Evolutionary conservation across 2,329 filamentous ascomycete genomes (phyloP).

Genomic region (Colletotrichum spinosum): DNA sequence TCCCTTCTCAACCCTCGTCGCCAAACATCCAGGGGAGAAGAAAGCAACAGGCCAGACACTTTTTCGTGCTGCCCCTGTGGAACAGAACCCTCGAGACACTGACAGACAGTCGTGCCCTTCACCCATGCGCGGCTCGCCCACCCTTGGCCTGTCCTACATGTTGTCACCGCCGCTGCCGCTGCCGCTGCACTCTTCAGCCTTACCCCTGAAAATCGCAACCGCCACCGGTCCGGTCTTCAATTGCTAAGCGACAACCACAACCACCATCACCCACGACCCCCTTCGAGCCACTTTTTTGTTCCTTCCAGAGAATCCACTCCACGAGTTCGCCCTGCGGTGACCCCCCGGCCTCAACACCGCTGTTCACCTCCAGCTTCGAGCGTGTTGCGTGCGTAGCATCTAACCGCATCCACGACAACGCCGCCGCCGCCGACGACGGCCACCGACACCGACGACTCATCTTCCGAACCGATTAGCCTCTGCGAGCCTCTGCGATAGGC

Average conservation of each 20-base stretch:
- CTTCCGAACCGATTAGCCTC: constrained; percentile 1
- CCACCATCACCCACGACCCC: not conserved
- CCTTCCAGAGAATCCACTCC: constrained; percentile 29
- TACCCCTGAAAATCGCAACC: constrained; percentile 37
- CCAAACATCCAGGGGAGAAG: not conserved
- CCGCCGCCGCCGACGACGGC: constrained; percentile 7
- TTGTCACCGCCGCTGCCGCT: constrained; percentile 28
- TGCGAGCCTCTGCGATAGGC: constrained; percentile 12
- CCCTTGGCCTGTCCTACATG: constrained; percentile 35
- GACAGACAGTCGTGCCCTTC: not conserved
- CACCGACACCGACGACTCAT: not conserved
- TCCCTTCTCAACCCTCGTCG: constrained; percentile 26
- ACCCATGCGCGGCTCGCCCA: constrained; percentile 31
- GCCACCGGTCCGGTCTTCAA: constrained; percentile 23
- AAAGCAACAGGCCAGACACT: constrained; percentile 5
- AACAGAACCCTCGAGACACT: not conserved
- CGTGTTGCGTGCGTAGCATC: constrained; percentile 7
- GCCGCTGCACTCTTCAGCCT: constrained; percentile 29
- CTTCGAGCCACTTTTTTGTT: constrained; percentile 35
- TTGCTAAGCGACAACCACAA: constrained; percentile 34
- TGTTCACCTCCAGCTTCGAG: constrained; percentile 14
- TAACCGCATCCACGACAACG: constrained; percentile 8
- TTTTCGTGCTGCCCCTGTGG: constrained; percentile 9
- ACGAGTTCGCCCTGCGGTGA: constrained; percentile 28
- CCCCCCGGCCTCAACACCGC: constrained; percentile 20